phyloP scores from a whole-genome alignment of 2,329 filamentous ascomycete species.

The Dactylellina haptotyla region DNA sequence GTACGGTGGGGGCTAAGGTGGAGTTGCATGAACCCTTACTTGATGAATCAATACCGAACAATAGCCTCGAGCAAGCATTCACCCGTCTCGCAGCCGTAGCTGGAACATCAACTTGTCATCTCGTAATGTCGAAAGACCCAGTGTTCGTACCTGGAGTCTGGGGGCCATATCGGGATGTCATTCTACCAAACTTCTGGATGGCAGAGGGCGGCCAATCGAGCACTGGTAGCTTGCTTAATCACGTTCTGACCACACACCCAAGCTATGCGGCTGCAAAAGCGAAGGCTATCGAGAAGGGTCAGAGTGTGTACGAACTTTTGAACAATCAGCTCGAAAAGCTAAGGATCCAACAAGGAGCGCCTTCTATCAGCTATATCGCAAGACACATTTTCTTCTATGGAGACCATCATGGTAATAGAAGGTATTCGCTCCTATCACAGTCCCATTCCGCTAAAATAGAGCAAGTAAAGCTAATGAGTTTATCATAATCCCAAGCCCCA shows the following conservation, averaged over 20 bases:
- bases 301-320: slow-evolving; percentile 93
- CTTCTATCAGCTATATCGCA: slow-evolving; percentile 82
- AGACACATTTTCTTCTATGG: slow-evolving; percentile 99
- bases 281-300: slow-evolving; percentile 80
- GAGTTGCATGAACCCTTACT: slow-evolving; percentile 75
- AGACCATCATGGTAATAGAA: slow-evolving; percentile 95
- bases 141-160: slow-evolving; percentile 96
- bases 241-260: slow-evolving; percentile 94
- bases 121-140: slow-evolving; percentile 92
- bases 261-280: slow-evolving; percentile 83
- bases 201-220: slow-evolving; percentile 96
- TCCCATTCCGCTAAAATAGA: neutral
- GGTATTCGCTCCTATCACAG: slow-evolving; percentile 60
- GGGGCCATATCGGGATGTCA: slow-evolving; percentile 94
- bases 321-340: slow-evolving; percentile 86
- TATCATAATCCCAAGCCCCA: slow-evolving; percentile 65
- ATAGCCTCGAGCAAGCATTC: slow-evolving; percentile 92
- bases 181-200: slow-evolving; percentile 94
- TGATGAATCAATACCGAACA: slow-evolving; percentile 74
- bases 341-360: slow-evolving; percentile 74
- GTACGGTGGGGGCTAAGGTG: slow-evolving; percentile 97
- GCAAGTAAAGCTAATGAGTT: neutral
- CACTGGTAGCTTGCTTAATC: slow-evolving; percentile 91
- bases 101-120: slow-evolving; percentile 95
- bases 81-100: slow-evolving; percentile 92